These are phyloP conservation scores for Gastroboletus turbinatus DNA, from an alignment of 1,284 basidiomycete species.

Conservation along the genomic window DNA sequence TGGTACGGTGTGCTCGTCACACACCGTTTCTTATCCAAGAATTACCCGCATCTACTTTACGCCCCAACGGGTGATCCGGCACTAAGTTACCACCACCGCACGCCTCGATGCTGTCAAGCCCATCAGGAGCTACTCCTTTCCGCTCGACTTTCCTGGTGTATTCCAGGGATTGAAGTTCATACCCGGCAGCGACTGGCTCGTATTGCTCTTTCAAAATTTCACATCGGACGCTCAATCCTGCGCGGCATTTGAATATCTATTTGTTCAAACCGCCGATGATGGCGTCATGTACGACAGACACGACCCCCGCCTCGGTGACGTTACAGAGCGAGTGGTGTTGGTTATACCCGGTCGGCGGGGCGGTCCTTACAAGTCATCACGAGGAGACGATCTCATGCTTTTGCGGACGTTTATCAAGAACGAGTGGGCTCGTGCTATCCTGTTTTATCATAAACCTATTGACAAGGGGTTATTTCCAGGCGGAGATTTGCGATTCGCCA, in stretches of 20 bases:
- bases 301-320: slow-evolving; percentile 18
- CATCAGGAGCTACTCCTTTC: slow-evolving; percentile 25
- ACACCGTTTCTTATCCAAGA: slow-evolving; percentile 26
- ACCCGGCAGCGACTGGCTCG: slow-evolving; percentile 31
- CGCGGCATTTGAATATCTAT: slow-evolving; percentile 32
- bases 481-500: slow-evolving; percentile 30
- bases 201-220: slow-evolving; percentile 33
- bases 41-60: slow-evolving; percentile 26
- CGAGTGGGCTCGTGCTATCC: slow-evolving; percentile 15
- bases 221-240: slow-evolving; percentile 31
- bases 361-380: slow-evolving; percentile 34
- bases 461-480: slow-evolving; percentile 1
- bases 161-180: slow-evolving; percentile 34
- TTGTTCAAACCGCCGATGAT: slow-evolving; percentile 22
- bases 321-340: slow-evolving; percentile 33
- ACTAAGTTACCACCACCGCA: slow-evolving; percentile 26
- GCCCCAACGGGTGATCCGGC: slow-evolving; percentile 23
- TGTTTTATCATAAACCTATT: neutral
- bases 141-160: slow-evolving; percentile 31
- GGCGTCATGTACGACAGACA: neutral
- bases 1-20: slow-evolving; percentile 24
- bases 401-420: slow-evolving; percentile 31
- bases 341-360: slow-evolving; percentile 16
- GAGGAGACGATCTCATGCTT: slow-evolving; percentile 30
- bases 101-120: slow-evolving; percentile 25